These are phyloP conservation scores for Brassica rapa DNA, from an alignment of 345 rosid species.

Conservation along the genomic window DNA sequence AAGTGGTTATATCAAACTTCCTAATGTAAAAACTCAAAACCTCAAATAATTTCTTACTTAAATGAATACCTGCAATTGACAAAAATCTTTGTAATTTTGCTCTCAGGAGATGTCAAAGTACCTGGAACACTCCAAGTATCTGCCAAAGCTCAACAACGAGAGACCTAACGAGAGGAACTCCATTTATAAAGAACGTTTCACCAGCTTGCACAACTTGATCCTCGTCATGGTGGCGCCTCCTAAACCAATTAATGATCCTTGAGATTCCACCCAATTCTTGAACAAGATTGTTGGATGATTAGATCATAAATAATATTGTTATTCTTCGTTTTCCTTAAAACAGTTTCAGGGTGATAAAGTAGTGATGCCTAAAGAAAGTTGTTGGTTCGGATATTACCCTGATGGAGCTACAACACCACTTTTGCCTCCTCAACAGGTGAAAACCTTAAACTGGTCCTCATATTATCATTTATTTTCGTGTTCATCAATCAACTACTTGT, in stretches of 20 bases:
- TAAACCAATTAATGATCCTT: not conserved
- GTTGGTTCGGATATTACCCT: slow-evolving; percentile 89
- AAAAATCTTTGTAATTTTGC: not conserved
- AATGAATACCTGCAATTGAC: not conserved
- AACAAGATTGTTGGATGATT: not conserved
- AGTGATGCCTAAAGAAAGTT: slow-evolving; percentile 80
- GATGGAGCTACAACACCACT: slow-evolving; percentile 64
- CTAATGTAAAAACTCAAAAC: slow-evolving; percentile 20
- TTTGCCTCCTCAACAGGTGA: slow-evolving; percentile 54
- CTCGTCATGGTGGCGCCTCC: slow-evolving; percentile 69
- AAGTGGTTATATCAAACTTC: slow-evolving; percentile 34
- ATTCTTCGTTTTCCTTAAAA: slow-evolving; percentile 11
- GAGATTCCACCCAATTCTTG: not conserved
- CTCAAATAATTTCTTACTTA: not conserved
- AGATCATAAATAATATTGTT: not conserved
- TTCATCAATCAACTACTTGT: not conserved
- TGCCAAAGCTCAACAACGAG: slow-evolving; percentile 88
- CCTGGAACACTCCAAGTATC: slow-evolving; percentile 62
- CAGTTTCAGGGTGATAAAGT: slow-evolving; percentile 71
- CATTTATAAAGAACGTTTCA: slow-evolving; percentile 64
- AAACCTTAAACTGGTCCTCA: not conserved
- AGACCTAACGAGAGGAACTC: slow-evolving; percentile 60
- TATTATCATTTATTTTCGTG: not conserved
- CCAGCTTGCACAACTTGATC: slow-evolving; percentile 73
- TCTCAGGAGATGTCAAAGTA: slow-evolving; percentile 27